Evolutionary conservation across 2,329 filamentous ascomycete species (phyloP).

Genomic region (Hymenoscyphus repandus): DNA sequence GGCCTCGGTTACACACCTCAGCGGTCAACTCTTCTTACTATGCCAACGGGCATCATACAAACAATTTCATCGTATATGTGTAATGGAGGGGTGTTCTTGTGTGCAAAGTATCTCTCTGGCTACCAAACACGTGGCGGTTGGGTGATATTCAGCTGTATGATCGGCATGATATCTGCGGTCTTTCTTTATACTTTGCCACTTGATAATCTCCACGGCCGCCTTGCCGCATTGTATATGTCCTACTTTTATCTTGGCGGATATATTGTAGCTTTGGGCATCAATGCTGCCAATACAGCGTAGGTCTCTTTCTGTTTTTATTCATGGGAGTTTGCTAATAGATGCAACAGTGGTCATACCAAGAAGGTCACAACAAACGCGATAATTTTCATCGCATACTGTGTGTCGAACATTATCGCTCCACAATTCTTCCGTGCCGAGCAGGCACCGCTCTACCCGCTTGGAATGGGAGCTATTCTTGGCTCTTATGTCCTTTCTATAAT

Average conservation of each 20-base stretch:
- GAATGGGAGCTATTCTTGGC: conserved; percentile 42
- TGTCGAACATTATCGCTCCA: conserved; percentile 35
- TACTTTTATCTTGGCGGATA: conserved; percentile 33
- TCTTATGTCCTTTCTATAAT: conserved; percentile 33
- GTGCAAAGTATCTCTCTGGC: conserved; percentile 11
- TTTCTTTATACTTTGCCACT: conserved; percentile 31
- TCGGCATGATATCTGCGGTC: conserved; percentile 31
- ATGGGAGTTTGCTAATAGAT: not conserved
- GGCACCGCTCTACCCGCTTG: conserved; percentile 50
- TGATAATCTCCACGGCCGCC: conserved; percentile 27
- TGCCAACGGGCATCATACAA: conserved; percentile 50
- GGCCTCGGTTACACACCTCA: conserved; percentile 33
- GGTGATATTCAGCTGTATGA: conserved; percentile 29
- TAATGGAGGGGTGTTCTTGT: conserved; percentile 14
- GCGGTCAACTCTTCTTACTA: conserved; percentile 42
- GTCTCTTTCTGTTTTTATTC: not conserved
- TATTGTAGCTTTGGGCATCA: conserved; percentile 22
- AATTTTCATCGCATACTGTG: conserved; percentile 28
- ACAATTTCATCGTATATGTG: conserved; percentile 16
- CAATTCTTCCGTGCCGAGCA: conserved; percentile 58
- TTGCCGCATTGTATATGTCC: conserved; percentile 33
- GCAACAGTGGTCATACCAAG: conserved; percentile 22
- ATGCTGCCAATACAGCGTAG: conserved; percentile 1
- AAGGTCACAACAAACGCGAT: conserved; percentile 36
- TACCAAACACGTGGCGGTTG: conserved; percentile 23